Base-by-base conservation (phyloP, 1,284 basidiomycete genomes). In the Tylopilus orsonianus region DNA sequence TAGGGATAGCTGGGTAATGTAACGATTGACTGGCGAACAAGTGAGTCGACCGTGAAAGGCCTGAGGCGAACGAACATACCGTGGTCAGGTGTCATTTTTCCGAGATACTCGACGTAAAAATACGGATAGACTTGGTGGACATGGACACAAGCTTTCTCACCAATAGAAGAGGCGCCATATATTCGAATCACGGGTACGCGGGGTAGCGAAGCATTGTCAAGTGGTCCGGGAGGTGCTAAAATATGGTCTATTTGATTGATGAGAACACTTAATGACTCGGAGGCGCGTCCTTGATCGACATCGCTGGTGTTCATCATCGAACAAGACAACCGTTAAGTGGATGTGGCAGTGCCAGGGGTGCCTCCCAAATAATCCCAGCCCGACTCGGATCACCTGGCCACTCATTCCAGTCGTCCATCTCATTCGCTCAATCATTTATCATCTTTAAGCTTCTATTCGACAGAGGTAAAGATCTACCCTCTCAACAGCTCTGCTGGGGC, bases 51-150 rank as follows among this genome's bases (percentile, higher is more conserved):
- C 42, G 34, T 27, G 12, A 7, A 32, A 24, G 30, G 22, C 1
- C n/a, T 27, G 13, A 34, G 10, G 5, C 8, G 7, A 34, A 6
- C 8, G 12, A 8, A 56, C 75, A 51, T 43, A 77, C 79, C 77
- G 37, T 65, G 52, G 3, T 74, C 70, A 0, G 78, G 79, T 43
- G 75, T 72, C 56, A 90, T 65, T 27, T 75, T 74, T 1, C 78
- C 85, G 12, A 67, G 59, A 64, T 90, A 91, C 56, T 87, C 83
- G 46, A 89, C 73, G 58, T 79, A 90, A 63, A 89, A 82, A 66
- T 91, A 91, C 3, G 89, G 88, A 69, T 84, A 90, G 30, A 83
- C 89, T 79, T 93, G 84, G 70, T 98, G 96, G 20, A 98, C 74
- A 72, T 97, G 90, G 9, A 93, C 76, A 64, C 93, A 96, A 30